Base-by-base conservation (phyloP, 305 asterid species). In the Stenogyne calaminthoides region DNA sequence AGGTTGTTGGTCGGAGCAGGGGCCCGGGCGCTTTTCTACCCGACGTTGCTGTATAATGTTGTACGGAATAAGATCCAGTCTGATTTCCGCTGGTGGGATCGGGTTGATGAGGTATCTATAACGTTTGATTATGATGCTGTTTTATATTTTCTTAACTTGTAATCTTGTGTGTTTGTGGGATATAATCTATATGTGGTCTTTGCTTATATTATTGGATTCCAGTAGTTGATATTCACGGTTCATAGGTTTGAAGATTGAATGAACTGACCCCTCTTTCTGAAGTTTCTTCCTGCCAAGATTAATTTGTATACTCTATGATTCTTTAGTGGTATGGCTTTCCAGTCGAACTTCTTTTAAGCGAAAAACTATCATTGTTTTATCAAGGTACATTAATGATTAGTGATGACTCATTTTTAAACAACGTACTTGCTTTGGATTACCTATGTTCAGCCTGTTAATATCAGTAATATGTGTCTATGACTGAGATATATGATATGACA, bases 51-150 rank as follows among this genome's bases (percentile, higher is more conserved):
- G 74, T 93, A 93, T 73, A 93, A 93, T 75, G 97, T 93, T 84
- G 82, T 93, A 44, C 80, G 98, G 67, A 91, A 93, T 75, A 91
- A 87, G 89, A 78, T 93, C 71, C 91, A 93, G 76, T n/a, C 97
- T 2, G 97, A 89, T 86, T 93, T 93, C 77, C 94, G 85, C 14
- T 93, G 98, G 98, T 93, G 97, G 98, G 98, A 93, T 83, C 81
- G 87, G 76, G 94, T 93, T 74, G 93, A 93, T 63, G 89, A 93
- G 98, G 97, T 91, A 91, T 71, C 8, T 51, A 36, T 72, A 42
- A n/a, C 25, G 16, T 40, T 19, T 72, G 40, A 73, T 56, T 61
- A 40, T 25, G 39, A 11, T 65, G 62, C 62, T 73, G 37, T 58
- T 10, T 9, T 61, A 3, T 75, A 14, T 22, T 18, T 59, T 66